Evolutionary conservation across 805 yeast genomes (phyloP).

Genomic region (Sungouiella blattae): DNA sequence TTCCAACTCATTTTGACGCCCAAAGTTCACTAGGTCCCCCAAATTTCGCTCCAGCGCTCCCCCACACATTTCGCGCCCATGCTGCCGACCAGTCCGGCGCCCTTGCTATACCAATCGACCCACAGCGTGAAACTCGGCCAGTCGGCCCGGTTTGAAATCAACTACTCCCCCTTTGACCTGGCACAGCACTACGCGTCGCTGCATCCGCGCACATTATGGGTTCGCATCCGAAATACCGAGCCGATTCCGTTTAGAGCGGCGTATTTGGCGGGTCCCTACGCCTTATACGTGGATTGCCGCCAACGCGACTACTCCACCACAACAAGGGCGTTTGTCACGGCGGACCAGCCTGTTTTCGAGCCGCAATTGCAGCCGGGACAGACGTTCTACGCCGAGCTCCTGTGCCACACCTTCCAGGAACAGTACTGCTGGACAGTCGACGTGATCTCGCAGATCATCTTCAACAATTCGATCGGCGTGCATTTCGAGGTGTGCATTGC

Average conservation of each 20-base stretch:
- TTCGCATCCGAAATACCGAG: slow-evolving; percentile 69
- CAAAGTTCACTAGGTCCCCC: not conserved
- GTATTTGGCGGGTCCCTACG: slow-evolving; percentile 83
- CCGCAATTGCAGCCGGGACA: slow-evolving; percentile 72
- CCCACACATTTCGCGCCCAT: no score
- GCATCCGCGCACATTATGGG: slow-evolving; percentile 36
- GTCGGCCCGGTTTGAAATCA: slow-evolving; percentile 10
- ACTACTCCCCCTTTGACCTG: slow-evolving; percentile 11
- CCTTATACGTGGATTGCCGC: slow-evolving; percentile 77
- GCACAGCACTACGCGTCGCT: slow-evolving; percentile 13
- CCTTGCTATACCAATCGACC: slow-evolving; percentile 12
- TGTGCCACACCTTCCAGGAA: slow-evolving; percentile 59
- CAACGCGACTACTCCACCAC: slow-evolving; percentile 60
- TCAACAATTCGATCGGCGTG: slow-evolving; percentile 65
- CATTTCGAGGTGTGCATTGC: slow-evolving; percentile 62
- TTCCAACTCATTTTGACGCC: not conserved
- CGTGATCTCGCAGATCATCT: slow-evolving; percentile 73
- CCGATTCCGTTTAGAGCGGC: slow-evolving; percentile 75
- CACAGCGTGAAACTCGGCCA: slow-evolving; percentile 16
- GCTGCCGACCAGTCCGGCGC: slow-evolving; percentile 7
- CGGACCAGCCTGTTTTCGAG: slow-evolving; percentile 74
- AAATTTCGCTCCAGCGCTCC: not conserved
- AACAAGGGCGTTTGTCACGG: slow-evolving; percentile 56
- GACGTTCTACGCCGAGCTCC: slow-evolving; percentile 53
- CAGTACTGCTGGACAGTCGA: slow-evolving; percentile 76